Evolutionary conservation across 2,329 filamentous ascomycete genomes (phyloP).

Genomic region (Paradendryphiella salina): DNA sequence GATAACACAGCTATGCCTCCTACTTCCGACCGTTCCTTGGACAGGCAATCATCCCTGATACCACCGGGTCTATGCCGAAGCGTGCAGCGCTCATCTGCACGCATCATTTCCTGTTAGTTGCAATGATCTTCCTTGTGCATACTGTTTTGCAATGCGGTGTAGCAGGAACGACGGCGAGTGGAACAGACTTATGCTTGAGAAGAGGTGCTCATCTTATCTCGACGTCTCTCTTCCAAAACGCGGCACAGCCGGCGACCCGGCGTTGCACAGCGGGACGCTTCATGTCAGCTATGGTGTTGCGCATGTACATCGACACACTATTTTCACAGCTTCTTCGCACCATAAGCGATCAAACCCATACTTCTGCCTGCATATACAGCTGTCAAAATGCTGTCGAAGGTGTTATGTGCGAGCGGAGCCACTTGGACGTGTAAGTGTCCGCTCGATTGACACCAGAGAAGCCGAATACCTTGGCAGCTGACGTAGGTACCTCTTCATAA

Average conservation of each 20-base stretch:
- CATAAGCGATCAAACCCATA: neutral
- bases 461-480: neutral
- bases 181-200: neutral
- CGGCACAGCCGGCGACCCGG: neutral
- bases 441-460: neutral
- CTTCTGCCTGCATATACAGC: neutral
- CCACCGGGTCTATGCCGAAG: conserved; percentile 1
- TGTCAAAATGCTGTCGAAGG: neutral
- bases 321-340: neutral
- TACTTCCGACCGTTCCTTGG: neutral
- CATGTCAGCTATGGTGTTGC: conserved; percentile 4
- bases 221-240: neutral
- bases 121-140: conserved; percentile 9
- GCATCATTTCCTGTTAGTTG: conserved; percentile 1
- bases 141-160: neutral
- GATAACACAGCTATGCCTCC: conserved; percentile 6
- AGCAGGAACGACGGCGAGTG: neutral
- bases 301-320: neutral
- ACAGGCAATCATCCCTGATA: neutral
- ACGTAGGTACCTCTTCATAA: neutral
- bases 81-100: neutral
- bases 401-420: neutral
- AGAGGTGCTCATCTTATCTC: neutral
- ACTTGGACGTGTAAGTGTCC: neutral
- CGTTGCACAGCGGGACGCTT: neutral